phyloP scores from a whole-genome alignment of 2,329 filamentous ascomycete species.

The Nemania abortiva region DNA sequence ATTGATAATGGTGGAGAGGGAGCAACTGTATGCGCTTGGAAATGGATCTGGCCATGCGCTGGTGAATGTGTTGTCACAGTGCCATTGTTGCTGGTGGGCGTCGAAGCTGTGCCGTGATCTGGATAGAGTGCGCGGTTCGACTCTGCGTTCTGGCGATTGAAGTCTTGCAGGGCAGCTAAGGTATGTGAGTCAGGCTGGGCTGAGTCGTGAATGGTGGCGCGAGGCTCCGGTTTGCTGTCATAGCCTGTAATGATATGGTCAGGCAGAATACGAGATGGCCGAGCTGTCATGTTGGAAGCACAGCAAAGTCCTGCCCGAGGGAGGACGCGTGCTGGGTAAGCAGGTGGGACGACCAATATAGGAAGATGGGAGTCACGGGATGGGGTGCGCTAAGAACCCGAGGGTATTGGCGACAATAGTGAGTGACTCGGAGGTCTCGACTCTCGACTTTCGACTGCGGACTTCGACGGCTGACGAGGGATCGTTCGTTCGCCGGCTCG shows the following conservation, averaged over 20 bases:
- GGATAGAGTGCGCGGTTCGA: slow-evolving; percentile 42
- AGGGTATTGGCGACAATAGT: neutral
- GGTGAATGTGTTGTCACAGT: slow-evolving; percentile 35
- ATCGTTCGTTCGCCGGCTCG: neutral
- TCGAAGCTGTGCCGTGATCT: slow-evolving; percentile 34
- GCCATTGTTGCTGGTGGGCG: slow-evolving; percentile 24
- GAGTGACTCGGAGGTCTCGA: slow-evolving; percentile 1
- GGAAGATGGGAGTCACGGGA: neutral
- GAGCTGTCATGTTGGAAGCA: slow-evolving; percentile 48
- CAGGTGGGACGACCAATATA: neutral
- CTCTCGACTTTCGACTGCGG: neutral
- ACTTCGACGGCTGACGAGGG: neutral
- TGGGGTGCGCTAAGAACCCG: neutral
- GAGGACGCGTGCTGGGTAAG: slow-evolving; percentile 11
- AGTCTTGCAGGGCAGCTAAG: slow-evolving; percentile 42
- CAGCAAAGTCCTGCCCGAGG: slow-evolving; percentile 22
- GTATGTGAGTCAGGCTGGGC: slow-evolving; percentile 41
- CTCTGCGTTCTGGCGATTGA: slow-evolving; percentile 47
- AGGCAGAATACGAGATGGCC: slow-evolving; percentile 45
- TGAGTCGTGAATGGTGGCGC: slow-evolving; percentile 33
- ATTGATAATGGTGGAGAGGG: slow-evolving; percentile 53
- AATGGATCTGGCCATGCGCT: slow-evolving; percentile 49
- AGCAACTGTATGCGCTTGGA: slow-evolving; percentile 56
- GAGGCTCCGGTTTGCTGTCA: slow-evolving; percentile 38
- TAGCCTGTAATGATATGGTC: slow-evolving; percentile 45